phyloP scores from a whole-genome alignment of 2,329 filamentous ascomycete genomes.

The Rutstroemia sp. region DNA sequence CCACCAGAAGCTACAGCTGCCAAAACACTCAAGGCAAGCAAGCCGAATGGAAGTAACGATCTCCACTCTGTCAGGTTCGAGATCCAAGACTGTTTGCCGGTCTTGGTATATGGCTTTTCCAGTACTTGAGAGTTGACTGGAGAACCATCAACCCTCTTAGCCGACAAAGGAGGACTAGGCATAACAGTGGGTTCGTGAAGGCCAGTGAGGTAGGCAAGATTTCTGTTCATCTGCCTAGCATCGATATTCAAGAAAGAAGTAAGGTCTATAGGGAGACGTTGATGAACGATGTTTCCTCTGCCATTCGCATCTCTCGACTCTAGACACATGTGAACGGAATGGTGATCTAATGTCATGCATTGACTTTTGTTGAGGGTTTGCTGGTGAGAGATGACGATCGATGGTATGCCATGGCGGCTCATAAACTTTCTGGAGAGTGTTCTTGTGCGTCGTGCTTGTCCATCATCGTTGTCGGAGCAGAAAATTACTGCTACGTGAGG shows the following conservation, averaged over 20 bases:
- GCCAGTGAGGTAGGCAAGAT: conserved; percentile 41
- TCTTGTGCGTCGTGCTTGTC: conserved; percentile 33
- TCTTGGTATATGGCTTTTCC: conserved; percentile 17
- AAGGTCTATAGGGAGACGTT: conserved; percentile 41
- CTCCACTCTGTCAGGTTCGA: conserved; percentile 20
- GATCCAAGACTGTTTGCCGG: conserved; percentile 14
- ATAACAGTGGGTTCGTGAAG: conserved; percentile 22
- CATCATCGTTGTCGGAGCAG: conserved; percentile 37
- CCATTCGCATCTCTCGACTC: conserved; percentile 34
- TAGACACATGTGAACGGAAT: conserved; percentile 41
- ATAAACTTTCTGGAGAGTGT: conserved; percentile 40
- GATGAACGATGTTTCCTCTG: conserved; percentile 31
- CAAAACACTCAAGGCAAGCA: conserved; percentile 23
- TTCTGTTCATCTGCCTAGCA: conserved; percentile 45
- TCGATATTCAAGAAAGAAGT: conserved; percentile 43
- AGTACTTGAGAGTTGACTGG: conserved; percentile 10
- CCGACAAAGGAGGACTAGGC: neutral
- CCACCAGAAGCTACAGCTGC: conserved; percentile 9
- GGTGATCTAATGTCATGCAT: conserved; percentile 33
- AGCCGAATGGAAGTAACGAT: conserved; percentile 19
- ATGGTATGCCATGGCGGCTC: conserved; percentile 39
- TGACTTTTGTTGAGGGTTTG: conserved; percentile 33
- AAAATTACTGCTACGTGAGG: conserved; percentile 45
- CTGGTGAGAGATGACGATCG: conserved; percentile 41
- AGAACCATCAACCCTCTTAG: conserved; percentile 11